These are phyloP conservation scores for Corinectria fuckeliana DNA, from an alignment of 2,329 filamentous ascomycete genomes.

Conservation along the genomic window DNA sequence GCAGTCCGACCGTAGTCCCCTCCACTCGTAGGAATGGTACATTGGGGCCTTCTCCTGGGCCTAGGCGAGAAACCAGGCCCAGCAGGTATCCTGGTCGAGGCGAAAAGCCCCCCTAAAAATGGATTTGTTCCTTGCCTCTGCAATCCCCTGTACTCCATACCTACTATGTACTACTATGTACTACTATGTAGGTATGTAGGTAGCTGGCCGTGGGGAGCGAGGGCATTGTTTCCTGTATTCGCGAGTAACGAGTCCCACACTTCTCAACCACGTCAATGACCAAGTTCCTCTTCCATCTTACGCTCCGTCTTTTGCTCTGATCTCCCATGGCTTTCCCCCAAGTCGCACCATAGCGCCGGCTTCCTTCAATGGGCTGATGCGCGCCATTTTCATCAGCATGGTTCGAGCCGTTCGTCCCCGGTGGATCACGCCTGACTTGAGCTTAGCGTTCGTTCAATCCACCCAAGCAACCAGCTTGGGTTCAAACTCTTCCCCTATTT, in stretches of 20 bases:
- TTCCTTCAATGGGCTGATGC: conserved; percentile 30
- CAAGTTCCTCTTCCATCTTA: too few species aligned
- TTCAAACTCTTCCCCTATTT: conserved; percentile 20
- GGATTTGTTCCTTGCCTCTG: neutral
- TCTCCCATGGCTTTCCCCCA: neutral
- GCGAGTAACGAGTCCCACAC: neutral
- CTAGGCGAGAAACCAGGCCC: conserved; percentile 3
- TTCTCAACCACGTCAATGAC: neutral
- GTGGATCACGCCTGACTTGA: conserved; percentile 21
- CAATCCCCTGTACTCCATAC: too few species aligned
- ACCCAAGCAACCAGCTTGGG: conserved; percentile 15
- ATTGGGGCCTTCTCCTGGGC: neutral
- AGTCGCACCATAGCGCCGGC: conserved; percentile 12
- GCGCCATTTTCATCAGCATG: conserved; percentile 24
- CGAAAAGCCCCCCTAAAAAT: neutral
- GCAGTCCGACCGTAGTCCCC: conserved; percentile 27
- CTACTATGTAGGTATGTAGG: neutral
- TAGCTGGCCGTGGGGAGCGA: neutral
- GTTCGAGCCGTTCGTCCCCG: conserved; percentile 27
- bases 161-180: too few species aligned
- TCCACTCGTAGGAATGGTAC: conserved; percentile 36
- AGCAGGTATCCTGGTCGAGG: neutral
- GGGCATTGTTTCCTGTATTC: neutral
- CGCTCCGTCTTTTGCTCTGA: neutral
- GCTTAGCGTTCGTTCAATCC: conserved; percentile 18